These are phyloP conservation scores for Rhododendron ovatum DNA, from an alignment of 148 eudicot genomes.

Conservation along the genomic window DNA sequence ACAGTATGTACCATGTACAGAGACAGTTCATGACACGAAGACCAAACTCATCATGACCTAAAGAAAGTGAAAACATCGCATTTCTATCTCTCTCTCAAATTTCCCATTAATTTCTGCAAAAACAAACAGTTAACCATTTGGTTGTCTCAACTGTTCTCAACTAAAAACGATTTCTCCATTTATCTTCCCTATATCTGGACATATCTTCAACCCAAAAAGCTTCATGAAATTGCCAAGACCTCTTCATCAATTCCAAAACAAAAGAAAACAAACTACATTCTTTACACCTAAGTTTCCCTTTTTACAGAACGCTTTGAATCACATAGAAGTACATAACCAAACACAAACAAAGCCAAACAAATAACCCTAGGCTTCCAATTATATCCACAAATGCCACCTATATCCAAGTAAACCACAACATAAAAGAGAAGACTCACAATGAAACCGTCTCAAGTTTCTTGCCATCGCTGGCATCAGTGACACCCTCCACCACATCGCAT, in stretches of 20 bases:
- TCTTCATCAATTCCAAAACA: background rate
- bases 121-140: background rate
- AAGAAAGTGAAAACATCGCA: background rate
- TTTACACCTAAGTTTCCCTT: background rate
- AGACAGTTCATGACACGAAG: background rate
- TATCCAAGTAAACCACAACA: background rate
- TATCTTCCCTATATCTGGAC: background rate
- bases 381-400: background rate
- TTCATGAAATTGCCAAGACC: background rate
- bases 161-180: background rate
- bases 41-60: background rate
- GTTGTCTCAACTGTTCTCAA: background rate
- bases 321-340: background rate
- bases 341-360: background rate
- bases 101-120: background rate
- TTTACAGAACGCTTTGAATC: background rate
- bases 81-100: background rate
- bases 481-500: background rate
- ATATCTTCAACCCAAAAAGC: background rate
- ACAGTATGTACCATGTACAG: background rate
- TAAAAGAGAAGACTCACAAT: background rate
- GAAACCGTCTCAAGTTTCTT: background rate
- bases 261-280: background rate
- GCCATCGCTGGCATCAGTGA: background rate
- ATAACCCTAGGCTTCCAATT: conserved; percentile 3